These are phyloP conservation scores for Saccharomycopsis guyanensis DNA, from an alignment of 805 yeast species.

Conservation along the genomic window DNA sequence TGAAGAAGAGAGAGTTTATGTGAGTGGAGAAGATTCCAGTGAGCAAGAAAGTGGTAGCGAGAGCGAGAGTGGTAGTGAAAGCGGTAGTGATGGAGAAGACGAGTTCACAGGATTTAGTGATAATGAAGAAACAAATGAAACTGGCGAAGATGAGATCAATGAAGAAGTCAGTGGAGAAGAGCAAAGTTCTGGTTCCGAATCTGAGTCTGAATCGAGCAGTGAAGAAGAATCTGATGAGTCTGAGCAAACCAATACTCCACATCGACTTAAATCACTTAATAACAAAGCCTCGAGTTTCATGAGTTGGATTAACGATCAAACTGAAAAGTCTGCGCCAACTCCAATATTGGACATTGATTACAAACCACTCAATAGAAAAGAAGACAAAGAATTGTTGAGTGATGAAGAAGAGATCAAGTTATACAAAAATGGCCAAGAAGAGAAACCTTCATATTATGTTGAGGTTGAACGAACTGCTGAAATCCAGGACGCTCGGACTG, in stretches of 20 bases:
- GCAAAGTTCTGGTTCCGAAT: conserved; percentile 29
- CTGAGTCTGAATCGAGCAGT: conserved; percentile 26
- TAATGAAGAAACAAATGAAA: conserved; percentile 5
- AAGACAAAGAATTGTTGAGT: conserved; percentile 65
- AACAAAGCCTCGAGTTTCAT: conserved; percentile 61
- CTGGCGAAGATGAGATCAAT: not conserved
- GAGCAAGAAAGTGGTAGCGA: conserved; percentile 21
- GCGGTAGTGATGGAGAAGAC: conserved; percentile 12
- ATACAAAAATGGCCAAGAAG: conserved; percentile 30
- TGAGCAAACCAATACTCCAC: conserved; percentile 21
- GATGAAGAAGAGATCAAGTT: conserved; percentile 58
- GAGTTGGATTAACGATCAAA: conserved; percentile 79
- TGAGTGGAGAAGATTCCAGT: conserved; percentile 22
- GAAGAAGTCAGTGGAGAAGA: conserved; percentile 19
- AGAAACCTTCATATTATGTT: conserved; percentile 36
- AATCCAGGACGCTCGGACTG: conserved; percentile 59
- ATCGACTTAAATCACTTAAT: conserved; percentile 35
- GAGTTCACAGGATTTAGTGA: conserved; percentile 18
- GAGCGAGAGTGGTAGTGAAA: too few species aligned
- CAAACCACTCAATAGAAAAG: conserved; percentile 51
- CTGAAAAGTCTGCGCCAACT: conserved; percentile 45
- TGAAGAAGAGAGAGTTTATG: conserved; percentile 25
- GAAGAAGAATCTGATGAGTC: conserved; percentile 26
- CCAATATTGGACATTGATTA: conserved; percentile 44
- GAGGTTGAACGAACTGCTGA: conserved; percentile 56